Evolutionary conservation across 1,139 yeast species (phyloP).

Genomic region (Candida smagusa): DNA sequence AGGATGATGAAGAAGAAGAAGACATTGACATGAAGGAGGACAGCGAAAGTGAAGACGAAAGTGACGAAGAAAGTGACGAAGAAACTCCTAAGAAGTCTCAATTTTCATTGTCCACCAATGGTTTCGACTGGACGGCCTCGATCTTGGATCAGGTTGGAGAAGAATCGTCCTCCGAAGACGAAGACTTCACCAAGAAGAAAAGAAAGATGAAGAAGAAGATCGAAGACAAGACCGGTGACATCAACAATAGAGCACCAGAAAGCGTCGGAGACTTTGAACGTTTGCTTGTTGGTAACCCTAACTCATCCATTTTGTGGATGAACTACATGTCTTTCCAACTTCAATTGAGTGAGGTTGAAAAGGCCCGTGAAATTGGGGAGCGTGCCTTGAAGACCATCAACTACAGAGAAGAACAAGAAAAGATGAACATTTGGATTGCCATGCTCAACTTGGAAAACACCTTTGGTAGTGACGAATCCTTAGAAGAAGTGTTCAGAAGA

Average conservation of each 20-base stretch:
- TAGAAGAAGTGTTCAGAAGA: constrained; percentile 76
- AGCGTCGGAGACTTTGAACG: constrained; percentile 91
- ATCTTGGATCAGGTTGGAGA: constrained; percentile 76
- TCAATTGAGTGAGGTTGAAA: constrained; percentile 88
- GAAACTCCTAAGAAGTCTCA: constrained; percentile 17
- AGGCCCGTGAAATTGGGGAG: constrained; percentile 89
- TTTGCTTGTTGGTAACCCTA: constrained; percentile 84
- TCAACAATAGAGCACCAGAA: constrained; percentile 84
- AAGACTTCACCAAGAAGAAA: constrained; percentile 51
- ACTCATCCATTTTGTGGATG: constrained; percentile 94
- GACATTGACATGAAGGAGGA: constrained; percentile 21
- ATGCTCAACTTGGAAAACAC: constrained; percentile 88
- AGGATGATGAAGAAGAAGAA: constrained; percentile 24
- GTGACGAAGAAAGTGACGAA: constrained; percentile 17
- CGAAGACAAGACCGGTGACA: constrained; percentile 82
- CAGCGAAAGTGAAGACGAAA: constrained; percentile 19
- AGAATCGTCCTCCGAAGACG: constrained; percentile 50
- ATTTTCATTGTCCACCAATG: constrained; percentile 72
- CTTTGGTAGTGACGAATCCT: constrained; percentile 81
- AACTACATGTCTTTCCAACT: constrained; percentile 97
- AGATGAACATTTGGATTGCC: constrained; percentile 94
- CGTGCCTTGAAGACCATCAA: constrained; percentile 89
- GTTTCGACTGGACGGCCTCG: constrained; percentile 93
- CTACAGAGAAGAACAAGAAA: constrained; percentile 91
- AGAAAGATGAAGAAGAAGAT: constrained; percentile 47